Evolutionary conservation across 345 rosid genomes (phyloP), one percentile per base, ranked within the genome.

Genomic region (Microthlaspi erraticum): DNA sequence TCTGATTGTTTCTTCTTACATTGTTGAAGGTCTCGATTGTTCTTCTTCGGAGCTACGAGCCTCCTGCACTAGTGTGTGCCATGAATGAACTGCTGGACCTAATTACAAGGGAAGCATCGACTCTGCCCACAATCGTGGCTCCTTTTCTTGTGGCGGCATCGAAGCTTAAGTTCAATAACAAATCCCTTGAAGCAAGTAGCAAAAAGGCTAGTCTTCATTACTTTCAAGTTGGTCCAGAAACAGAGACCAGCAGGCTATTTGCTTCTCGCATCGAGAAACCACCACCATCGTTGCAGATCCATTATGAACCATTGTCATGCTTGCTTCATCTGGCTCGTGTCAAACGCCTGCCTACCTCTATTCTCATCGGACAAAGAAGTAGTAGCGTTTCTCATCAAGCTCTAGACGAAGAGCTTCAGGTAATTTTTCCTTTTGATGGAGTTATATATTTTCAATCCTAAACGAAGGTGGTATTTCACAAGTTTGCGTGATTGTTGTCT

Each of bases 221-320:
- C 53, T 53, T 87, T 64, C 96, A 82, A 73, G 69, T 88, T 31
- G 96, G 96, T 62, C 78, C 79, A 36, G 89, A 82, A 79, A 88
- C 90, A 32, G 90, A 81, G 23, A 10, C 68, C 45, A 70, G 79
- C 66, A 61, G 46, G 39, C 77, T 82, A 19, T 59, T 88, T 51
- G 72, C 79, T 68, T 39, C 85, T 64, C 77, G 72, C 72, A 72
- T 85, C 31, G 76, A 78, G 81, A 86, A 77, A 81, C 80, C 88
- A 33, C 92, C 91, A 41, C 75, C 81, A 2, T 53, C 77, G 14
- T 69, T 86, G 74, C 89, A 85, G 71, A 81, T 90, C 76, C 83
- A 79, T 67, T 63, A 73, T 65, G 97, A 90, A 66, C 92, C 97
- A 51, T 54, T 93, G 54, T 90, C 96, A 48, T 93, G 96, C 82